Evolutionary conservation across 768 basidiomycete species (phyloP), one percentile per base, ranked within the genome.

Genomic region (Amanita pseudoporphyria): DNA sequence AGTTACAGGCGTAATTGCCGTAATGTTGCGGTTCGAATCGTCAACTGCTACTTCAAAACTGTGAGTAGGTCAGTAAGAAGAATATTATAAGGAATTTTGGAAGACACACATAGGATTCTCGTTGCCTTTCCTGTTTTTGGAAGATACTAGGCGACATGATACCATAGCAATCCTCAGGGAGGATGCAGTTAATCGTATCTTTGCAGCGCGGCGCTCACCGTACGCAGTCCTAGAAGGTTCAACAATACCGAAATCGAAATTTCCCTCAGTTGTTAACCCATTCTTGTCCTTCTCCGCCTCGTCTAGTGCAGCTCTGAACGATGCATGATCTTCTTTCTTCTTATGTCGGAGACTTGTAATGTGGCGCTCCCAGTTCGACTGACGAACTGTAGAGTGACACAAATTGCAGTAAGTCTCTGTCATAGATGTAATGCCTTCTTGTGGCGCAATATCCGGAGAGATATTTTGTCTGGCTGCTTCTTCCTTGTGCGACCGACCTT

Each of bases 281-380:
- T 80, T 65, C 49, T 77, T 78, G 54, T 82, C 79, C 41, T 68
- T 70, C 46, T 78, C 74, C 0, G 77, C 73, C 41, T 76, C 75
- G 9, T 77, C 75, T 14, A 79, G 52, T 0, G 69, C 73, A 1
- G 66, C 60, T 40, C 67, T 66, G 53, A 72, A 74, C 4, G 63
- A 58, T 0, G 67, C 53, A 51, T 68, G 77, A 9, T 49, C 55
- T 53, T 71, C 68, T 21, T 66, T 67, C 30, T 61, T 64, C 22
- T 53, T 52, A 53, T 79, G 78, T 14, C 55, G 60, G 0, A 32
- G 5, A 14, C 54, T 53, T 2, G 24, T 47, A 9, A 60, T 35
- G 54, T 79, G 77, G 0, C 38, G 36, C 2, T 47, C 22, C 77
- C 72, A 77, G 10, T 56, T 4, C 5, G 30, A 19, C 13, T 53